These are phyloP conservation scores for Hibiscus syriacus DNA, from an alignment of 345 rosid genomes.

Conservation along the genomic window DNA sequence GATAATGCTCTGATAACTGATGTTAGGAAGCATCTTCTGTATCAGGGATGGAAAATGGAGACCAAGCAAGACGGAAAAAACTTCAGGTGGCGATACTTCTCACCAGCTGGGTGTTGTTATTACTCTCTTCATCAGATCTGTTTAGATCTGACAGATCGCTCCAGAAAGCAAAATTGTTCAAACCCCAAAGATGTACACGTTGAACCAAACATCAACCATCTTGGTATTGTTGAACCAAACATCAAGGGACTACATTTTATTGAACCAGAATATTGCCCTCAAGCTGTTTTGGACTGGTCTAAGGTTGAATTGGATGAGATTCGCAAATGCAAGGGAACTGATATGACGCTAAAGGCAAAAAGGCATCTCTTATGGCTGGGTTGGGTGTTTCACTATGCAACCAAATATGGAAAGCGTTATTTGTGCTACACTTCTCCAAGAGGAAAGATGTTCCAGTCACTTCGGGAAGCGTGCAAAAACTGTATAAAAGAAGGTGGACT, in stretches of 20 bases:
- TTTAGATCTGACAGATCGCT: constrained; percentile 18
- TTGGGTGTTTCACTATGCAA: constrained; percentile 26
- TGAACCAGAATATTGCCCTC: constrained; percentile 36
- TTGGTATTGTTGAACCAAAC: background rate
- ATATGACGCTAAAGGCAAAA: constrained; percentile 28
- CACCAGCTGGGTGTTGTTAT: constrained; percentile 49
- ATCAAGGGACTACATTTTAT: constrained; percentile 11
- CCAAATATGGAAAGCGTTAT: constrained; percentile 9
- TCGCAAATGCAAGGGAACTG: background rate
- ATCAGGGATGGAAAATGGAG: constrained; percentile 54
- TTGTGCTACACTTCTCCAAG: constrained; percentile 29
- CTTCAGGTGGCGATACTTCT: constrained; percentile 38
- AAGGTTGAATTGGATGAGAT: constrained; percentile 6
- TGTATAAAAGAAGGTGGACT: constrained; percentile 11
- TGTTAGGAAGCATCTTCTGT: constrained; percentile 47
- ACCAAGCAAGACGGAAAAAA: constrained; percentile 11
- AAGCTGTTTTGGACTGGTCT: constrained; percentile 37
- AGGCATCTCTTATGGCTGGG: constrained; percentile 43
- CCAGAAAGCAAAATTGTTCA: background rate
- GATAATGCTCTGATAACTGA: background rate
- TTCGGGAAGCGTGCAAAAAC: constrained; percentile 37
- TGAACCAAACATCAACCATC: constrained; percentile 3
- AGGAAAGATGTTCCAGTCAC: constrained; percentile 32
- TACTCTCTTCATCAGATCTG: constrained; percentile 51
- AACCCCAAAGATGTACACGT: constrained; percentile 4